phyloP scores from a whole-genome alignment of 2,329 filamentous ascomycete genomes.

The Knufia petricola region DNA sequence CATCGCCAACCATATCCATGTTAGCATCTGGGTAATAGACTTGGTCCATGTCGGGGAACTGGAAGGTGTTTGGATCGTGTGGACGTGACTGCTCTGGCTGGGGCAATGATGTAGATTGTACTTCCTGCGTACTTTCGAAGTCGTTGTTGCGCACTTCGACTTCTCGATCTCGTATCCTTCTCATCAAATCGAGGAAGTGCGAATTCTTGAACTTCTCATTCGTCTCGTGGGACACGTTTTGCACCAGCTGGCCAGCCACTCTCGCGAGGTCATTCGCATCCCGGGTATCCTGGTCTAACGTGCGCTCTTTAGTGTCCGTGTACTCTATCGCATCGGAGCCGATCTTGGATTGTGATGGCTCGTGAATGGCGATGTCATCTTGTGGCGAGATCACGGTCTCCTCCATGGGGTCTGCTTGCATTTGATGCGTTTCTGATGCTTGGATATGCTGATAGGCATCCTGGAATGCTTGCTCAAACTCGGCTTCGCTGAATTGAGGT shows the following conservation, averaged over 20 bases:
- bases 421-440: slow-evolving; percentile 13
- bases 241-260: slow-evolving; percentile 61
- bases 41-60: slow-evolving; percentile 21
- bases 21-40: slow-evolving; percentile 13
- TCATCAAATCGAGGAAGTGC: slow-evolving; percentile 67
- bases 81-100: slow-evolving; percentile 1
- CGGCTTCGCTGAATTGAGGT: slow-evolving; percentile 16
- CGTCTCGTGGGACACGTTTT: slow-evolving; percentile 58
- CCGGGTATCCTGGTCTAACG: slow-evolving; percentile 24
- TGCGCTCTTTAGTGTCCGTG: slow-evolving; percentile 15
- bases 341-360: slow-evolving; percentile 28
- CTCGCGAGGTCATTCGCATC: slow-evolving; percentile 60
- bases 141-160: slow-evolving; percentile 63
- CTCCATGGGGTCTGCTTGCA: not conserved
- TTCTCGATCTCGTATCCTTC: slow-evolving; percentile 61
- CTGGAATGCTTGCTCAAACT: slow-evolving; percentile 21
- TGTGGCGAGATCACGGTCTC: not conserved
- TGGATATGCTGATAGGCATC: slow-evolving; percentile 18
- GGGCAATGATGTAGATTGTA: not conserved
- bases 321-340: slow-evolving; percentile 36
- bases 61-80: slow-evolving; percentile 12
- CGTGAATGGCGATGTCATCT: slow-evolving; percentile 2
- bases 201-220: slow-evolving; percentile 70
- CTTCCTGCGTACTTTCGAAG: slow-evolving; percentile 41
- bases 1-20: slow-evolving; percentile 4